Conservation (phyloP, 768 basidiomycete genomes). For the Floccularia luteovirens region DNA sequence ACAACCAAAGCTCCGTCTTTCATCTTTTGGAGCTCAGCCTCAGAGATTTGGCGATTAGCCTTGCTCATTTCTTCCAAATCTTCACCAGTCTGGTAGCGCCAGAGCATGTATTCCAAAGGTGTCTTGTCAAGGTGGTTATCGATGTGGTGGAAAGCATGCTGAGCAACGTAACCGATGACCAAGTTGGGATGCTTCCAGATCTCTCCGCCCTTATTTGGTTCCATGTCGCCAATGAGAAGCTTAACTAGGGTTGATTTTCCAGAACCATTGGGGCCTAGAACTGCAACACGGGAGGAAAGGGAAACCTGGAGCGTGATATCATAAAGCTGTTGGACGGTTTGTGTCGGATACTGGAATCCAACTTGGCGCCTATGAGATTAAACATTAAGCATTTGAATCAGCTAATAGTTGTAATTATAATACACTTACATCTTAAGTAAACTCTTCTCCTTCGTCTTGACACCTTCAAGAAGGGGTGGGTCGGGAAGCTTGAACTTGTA, state of each 20-base stretch:
- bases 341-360: constrained; percentile 91
- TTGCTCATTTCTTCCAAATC: constrained; percentile 96
- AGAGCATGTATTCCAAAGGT: constrained; percentile 97
- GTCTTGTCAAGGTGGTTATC: constrained; percentile 98
- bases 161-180: constrained; percentile 98
- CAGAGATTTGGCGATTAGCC: constrained; percentile 80
- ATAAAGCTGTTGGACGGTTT: constrained; percentile 82
- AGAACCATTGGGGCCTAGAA: constrained; percentile 98
- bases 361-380: too few species aligned
- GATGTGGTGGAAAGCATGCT: constrained; percentile 99
- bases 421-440: constrained; percentile 80
- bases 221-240: constrained; percentile 93
- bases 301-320: constrained; percentile 97
- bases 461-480: constrained; percentile 96
- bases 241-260: constrained; percentile 98
- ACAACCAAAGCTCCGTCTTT: constrained; percentile 85
- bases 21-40: constrained; percentile 92
- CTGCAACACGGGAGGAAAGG: constrained; percentile 94
- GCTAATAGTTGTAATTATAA: too few species aligned
- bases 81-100: constrained; percentile 99
- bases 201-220: constrained; percentile 93
- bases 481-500: constrained; percentile 98
- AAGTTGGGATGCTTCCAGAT: constrained; percentile 99
- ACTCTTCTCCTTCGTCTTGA: constrained; percentile 99
- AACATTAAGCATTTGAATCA: too few species aligned